phyloP scores from a whole-genome alignment of 805 yeast genomes.

The Myxozyma neglecta region DNA sequence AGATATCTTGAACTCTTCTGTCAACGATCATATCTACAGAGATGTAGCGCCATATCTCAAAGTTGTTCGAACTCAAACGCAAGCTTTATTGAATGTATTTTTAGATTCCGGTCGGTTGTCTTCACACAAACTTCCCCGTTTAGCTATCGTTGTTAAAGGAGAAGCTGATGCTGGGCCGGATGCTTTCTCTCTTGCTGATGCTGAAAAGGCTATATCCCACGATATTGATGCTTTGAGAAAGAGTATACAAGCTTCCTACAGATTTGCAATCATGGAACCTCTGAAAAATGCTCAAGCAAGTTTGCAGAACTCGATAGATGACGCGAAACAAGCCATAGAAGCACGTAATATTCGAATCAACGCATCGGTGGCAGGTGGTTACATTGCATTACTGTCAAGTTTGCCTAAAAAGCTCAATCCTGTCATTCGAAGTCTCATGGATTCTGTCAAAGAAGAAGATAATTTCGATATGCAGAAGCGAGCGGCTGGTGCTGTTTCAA shows the following conservation, averaged over 20 bases:
- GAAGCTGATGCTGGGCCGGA: conserved; percentile 92
- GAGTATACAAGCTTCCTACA: conserved; percentile 63
- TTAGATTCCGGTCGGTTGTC: conserved; percentile 74
- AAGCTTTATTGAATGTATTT: conserved; percentile 76
- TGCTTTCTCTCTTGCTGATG: conserved; percentile 80
- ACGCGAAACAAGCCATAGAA: conserved; percentile 56
- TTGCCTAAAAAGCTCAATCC: conserved; percentile 90
- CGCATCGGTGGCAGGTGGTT: conserved; percentile 76
- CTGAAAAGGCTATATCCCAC: conserved; percentile 65
- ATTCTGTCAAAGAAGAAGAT: conserved; percentile 77
- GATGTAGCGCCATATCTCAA: conserved; percentile 85
- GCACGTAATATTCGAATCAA: conserved; percentile 55
- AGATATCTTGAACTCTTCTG: conserved; percentile 13
- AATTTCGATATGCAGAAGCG: conserved; percentile 64
- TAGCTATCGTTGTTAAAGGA: conserved; percentile 91
- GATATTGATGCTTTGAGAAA: conserved; percentile 66
- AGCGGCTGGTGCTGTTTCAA: conserved; percentile 67
- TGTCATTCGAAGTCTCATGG: conserved; percentile 86
- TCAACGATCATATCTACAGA: conserved; percentile 55
- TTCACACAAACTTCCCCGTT: conserved; percentile 67
- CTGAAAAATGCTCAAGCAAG: conserved; percentile 77
- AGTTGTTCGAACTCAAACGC: conserved; percentile 83
- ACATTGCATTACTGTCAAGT: conserved; percentile 49
- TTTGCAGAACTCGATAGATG: conserved; percentile 63
- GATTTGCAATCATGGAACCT: conserved; percentile 68